phyloP scores from a whole-genome alignment of 441 rosid genomes.

The Sinapis alba region DNA sequence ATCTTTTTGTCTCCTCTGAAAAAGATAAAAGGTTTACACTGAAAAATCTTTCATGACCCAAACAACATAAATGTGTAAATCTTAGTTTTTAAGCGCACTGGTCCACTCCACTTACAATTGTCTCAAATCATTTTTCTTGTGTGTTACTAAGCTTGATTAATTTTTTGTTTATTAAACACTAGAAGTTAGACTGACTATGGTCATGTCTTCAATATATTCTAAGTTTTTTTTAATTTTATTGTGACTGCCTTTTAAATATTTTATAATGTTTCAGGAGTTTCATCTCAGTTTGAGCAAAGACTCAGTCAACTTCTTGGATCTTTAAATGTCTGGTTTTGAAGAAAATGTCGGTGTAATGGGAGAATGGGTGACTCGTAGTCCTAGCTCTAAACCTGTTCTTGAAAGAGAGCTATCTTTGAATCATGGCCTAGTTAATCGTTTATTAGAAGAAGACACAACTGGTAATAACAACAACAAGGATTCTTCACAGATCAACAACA shows the following conservation, averaged over 20 bases:
- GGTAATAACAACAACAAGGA: conserved; percentile 37
- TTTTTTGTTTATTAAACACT: neutral
- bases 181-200: neutral
- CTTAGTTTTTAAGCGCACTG: neutral
- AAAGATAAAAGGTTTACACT: conserved; percentile 3
- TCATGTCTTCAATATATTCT: neutral
- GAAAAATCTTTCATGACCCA: neutral
- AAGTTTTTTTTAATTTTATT: conserved; percentile 14
- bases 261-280: conserved; percentile 11
- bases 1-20: neutral
- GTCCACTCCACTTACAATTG: conserved; percentile 12
- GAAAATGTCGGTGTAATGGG: conserved; percentile 63
- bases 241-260: conserved; percentile 14
- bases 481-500: conserved; percentile 48
- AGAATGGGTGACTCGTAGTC: conserved; percentile 84
- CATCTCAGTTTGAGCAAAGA: conserved; percentile 21
- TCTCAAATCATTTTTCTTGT: neutral
- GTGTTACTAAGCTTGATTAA: neutral
- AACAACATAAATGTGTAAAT: neutral
- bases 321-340: conserved; percentile 68
- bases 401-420: conserved; percentile 55
- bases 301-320: conserved; percentile 30
- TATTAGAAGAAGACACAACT: conserved; percentile 35
- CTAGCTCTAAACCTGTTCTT: conserved; percentile 47
- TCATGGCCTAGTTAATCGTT: conserved; percentile 37